Percentiles rank a stretch among this genome's conserved stretches.
These are phyloP conservation scores for Coix lacrymajobi DNA, from an alignment of 176 grass and related monocot genomes.

Conservation along the genomic window DNA sequence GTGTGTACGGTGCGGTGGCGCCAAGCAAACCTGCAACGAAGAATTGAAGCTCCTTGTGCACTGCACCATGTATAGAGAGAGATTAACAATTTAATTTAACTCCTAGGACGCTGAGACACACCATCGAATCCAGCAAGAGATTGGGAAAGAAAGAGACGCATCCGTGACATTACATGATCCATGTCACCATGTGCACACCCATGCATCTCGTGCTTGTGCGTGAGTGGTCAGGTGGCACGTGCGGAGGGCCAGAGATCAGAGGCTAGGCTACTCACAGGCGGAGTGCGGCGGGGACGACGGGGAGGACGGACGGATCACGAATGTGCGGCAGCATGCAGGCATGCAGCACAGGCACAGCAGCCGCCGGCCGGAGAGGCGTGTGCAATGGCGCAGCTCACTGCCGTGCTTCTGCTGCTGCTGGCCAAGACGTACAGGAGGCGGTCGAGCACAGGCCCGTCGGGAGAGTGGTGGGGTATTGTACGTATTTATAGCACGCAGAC, in stretches of 20 bases:
- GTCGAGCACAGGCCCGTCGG: neutral
- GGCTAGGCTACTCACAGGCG: neutral
- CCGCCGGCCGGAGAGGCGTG: neutral
- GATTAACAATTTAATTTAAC: neutral
- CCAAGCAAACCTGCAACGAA: neutral
- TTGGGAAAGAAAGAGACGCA: neutral
- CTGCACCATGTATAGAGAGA: neutral
- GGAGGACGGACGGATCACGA: neutral
- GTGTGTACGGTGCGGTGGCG: too few relatives aligned
- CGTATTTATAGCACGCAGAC: neutral
- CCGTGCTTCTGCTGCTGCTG: neutral
- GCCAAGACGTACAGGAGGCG: neutral
- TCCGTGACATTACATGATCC: neutral
- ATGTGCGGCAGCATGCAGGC: neutral
- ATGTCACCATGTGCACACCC: neutral
- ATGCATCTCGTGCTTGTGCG: neutral
- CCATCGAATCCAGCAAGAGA: neutral
- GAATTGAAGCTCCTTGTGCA: constrained; percentile 15
- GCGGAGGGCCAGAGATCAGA: neutral
- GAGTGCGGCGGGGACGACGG: neutral
- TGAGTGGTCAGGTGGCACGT: neutral
- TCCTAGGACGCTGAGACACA: neutral
- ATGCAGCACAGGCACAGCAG: too few relatives aligned
- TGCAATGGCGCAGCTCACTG: neutral
- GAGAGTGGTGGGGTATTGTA: neutral